Evolutionary conservation across 306 rosid genomes (phyloP), one percentile per base, ranked within the genome.

Genomic region (Delonix regia): DNA sequence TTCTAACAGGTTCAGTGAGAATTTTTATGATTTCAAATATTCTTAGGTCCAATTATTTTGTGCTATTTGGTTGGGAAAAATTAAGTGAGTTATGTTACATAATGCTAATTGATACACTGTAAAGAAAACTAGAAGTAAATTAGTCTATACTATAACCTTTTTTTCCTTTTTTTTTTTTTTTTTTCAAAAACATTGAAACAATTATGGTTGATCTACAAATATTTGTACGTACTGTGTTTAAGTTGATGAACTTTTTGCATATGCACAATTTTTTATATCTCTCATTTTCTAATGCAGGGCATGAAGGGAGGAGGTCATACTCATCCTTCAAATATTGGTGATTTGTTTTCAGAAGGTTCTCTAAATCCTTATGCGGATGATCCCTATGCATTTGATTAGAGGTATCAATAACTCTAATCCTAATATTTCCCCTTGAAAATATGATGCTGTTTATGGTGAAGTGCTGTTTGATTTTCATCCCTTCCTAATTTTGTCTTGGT

Each of bases 351-450:
- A n/a, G 99, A 92, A 87, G 99, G 99, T 41, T 92, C 98, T 73
- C 86, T 95, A 79, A 93, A 95, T 85, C 99, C 98, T n/a, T 95
- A 95, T 83, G 89, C 94, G 51, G 98, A 95, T 61, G 99, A 92
- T 84, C 99, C 99, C 49, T 95, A 89, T 82, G 99, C 99, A 64
- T 95, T 95, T 84, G 92, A 92, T 75, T 92, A 85, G 81, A 87
- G 99, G 99, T 95, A 92, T 75, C 79, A 34, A 49, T 45, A 21
- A 78, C 28, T 41, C 41, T 53, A 27, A 13, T 69, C 57, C 30
- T 42, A 12, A 25, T 80, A 83, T 45, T 77, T 42, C 42, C 75
- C 69, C 63, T 30, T 63, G 25, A 15, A 52, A 45, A 78, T 45
- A 42, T 33, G 30, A 71, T 63, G 60, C 51, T 65, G 6, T 52